Percentiles rank a stretch among this genome's conserved stretches.
These are phyloP conservation scores for Daldinia sp. DNA, from an alignment of 2,329 filamentous ascomycete species.

Conservation along the genomic window DNA sequence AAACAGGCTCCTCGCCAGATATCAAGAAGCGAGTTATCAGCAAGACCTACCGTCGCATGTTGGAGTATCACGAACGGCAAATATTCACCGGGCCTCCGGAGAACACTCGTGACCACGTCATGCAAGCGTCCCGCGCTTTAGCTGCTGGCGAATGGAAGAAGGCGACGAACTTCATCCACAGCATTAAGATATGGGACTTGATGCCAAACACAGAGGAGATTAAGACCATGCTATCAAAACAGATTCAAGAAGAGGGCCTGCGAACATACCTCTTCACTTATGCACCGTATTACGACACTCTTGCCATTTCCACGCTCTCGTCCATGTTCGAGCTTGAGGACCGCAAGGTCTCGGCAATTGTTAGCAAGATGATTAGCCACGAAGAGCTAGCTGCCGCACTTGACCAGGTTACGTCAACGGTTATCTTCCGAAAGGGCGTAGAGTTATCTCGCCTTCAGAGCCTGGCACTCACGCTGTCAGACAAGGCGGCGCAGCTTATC, in stretches of 20 bases:
- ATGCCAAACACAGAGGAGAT: conserved; percentile 94
- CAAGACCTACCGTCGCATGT: conserved; percentile 99
- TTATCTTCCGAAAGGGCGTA: conserved; percentile 99
- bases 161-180: conserved; percentile 90
- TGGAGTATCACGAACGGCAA: conserved; percentile 99
- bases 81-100: conserved; percentile 98
- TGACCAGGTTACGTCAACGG: conserved; percentile 95
- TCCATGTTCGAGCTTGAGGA: conserved; percentile 95
- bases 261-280: conserved; percentile 99
- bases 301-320: conserved; percentile 85
- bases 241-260: conserved; percentile 98
- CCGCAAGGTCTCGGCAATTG: conserved; percentile 91
- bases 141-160: conserved; percentile 99
- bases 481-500: conserved; percentile 96
- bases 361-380: conserved; percentile 99
- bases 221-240: conserved; percentile 96
- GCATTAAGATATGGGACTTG: conserved; percentile 99
- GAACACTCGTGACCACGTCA: conserved; percentile 98
- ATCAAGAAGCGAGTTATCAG: conserved; percentile 98
- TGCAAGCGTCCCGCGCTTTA: conserved; percentile 97
- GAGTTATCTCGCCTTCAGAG: conserved; percentile 97
- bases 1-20: conserved; percentile 95
- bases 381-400: conserved; percentile 96
- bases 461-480: conserved; percentile 90
- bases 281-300: conserved; percentile 98